Evolutionary conservation across 1,284 basidiomycete species (phyloP), one percentile per base, ranked within the genome.

Genomic region (Microbotryum scabiosae): DNA sequence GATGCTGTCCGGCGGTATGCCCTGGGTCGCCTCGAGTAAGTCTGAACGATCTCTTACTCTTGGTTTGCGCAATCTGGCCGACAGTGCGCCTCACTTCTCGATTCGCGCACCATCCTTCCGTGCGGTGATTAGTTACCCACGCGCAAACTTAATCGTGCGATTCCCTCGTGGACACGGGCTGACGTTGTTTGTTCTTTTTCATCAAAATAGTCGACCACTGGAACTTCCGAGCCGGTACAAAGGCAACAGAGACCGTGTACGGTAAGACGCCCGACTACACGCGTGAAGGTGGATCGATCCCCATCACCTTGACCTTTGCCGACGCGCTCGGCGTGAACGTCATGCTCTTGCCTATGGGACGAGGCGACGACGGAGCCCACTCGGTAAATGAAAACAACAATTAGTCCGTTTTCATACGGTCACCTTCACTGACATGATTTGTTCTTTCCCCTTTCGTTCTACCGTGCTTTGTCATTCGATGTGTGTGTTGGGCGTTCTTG

Each of bases 211-310:
- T 71, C 54, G 84, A 84, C 64, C 93, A 98, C 79, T 97, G 90
- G 90, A 97, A 91, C 77, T 98, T 87, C 78, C 84, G 87, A 71
- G 94, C 96, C 3, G 94, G 92, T 1, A 86, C 84, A 74, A 83
- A 82, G 68, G 94, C 91, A 26, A 88, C 88, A 21, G 69, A 91
- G 83, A 79, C 81, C 9, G 79, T 96, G 16, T 96, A 92, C 76
- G 82, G 85, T 54, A 82, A 84, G 74, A 82, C 84, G 36, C 92
- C 92, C 2, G 90, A 96, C 74, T 81, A 90, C 71, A 94, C 88
- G 1, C 83, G 91, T 54, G 94, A 98, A 77, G 94, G 96, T 61
- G 92, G 94, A 2, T 94, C 90, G 2, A 97, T 97, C 69, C 93
- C 93, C 0, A 90, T 97, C 53, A 96, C 93, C 7, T 81, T 98